Conservation (phyloP, 352 stramenopile species). For the Hyaloperonospora brassicae region DNA sequence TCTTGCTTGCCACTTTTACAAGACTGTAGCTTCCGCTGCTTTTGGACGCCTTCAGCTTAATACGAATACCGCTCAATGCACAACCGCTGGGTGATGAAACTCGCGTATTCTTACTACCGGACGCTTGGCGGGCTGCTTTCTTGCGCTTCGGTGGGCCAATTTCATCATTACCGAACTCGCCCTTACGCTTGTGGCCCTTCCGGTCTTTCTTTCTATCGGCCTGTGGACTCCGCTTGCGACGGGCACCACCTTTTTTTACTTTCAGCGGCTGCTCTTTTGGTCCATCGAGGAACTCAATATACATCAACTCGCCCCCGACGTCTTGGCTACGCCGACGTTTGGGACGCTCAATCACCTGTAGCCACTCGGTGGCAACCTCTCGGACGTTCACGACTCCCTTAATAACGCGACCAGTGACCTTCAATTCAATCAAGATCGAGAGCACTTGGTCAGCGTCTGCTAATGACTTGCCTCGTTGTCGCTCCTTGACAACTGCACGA, state of each 20-base stretch:
- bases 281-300: conserved; percentile 77
- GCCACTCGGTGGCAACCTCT: conserved; percentile 65
- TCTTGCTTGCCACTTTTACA: conserved; percentile 33
- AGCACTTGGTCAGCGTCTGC: conserved; percentile 80
- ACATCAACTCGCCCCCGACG: conserved; percentile 78
- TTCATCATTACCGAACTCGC: conserved; percentile 42
- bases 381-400: conserved; percentile 73
- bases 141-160: conserved; percentile 26
- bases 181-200: conserved; percentile 41
- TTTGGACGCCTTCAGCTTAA: conserved; percentile 26
- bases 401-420: conserved; percentile 72
- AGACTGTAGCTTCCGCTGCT: conserved; percentile 27
- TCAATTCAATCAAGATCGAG: conserved; percentile 83
- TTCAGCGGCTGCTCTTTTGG: conserved; percentile 40
- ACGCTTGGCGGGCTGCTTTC: conserved; percentile 30
- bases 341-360: conserved; percentile 82
- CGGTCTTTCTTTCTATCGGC: conserved; percentile 24
- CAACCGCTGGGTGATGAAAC: conserved; percentile 19
- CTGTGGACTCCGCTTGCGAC: conserved; percentile 36
- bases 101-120: conserved; percentile 19
- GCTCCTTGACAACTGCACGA: conserved; percentile 75
- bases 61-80: conserved; percentile 32
- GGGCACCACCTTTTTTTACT: conserved; percentile 29
- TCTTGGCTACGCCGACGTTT: conserved; percentile 82
- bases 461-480: conserved; percentile 74